phyloP scores from a whole-genome alignment of 768 basidiomycete species.

The Lactifluus rugatus region DNA sequence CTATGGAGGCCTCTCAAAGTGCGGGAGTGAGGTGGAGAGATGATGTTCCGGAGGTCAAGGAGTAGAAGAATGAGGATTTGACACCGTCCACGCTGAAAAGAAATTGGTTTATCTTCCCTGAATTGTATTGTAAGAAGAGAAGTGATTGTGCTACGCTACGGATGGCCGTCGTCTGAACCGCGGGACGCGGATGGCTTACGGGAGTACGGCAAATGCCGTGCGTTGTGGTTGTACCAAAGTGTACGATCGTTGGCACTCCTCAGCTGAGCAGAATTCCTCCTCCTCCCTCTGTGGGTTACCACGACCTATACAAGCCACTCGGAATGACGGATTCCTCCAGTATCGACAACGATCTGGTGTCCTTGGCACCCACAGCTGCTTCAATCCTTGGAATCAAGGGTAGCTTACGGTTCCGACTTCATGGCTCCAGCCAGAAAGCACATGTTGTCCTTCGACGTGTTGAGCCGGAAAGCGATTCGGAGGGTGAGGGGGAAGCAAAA shows the following conservation, averaged over 20 bases:
- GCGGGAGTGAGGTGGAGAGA: conserved; percentile 45
- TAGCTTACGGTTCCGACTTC: conserved; percentile 52
- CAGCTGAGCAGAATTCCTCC: conserved; percentile 1
- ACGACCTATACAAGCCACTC: conserved; percentile 13
- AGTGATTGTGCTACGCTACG: neutral
- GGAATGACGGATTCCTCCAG: conserved; percentile 17
- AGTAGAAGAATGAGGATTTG: too few relatives aligned
- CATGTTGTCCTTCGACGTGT: conserved; percentile 62
- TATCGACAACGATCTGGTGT: conserved; percentile 6
- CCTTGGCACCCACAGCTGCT: conserved; percentile 30
- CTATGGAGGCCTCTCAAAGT: conserved; percentile 39
- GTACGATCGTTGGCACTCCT: conserved; percentile 12
- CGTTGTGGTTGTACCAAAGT: conserved; percentile 1
- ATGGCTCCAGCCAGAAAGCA: conserved; percentile 57
- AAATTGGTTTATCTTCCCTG: too few relatives aligned
- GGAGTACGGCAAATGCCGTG: conserved; percentile 8
- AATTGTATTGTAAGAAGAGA: neutral
- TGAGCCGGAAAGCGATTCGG: conserved; percentile 36
- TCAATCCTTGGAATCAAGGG: conserved; percentile 56
- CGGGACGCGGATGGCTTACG: neutral
- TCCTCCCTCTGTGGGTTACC: conserved; percentile 17
- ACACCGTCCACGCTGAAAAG: too few relatives aligned
- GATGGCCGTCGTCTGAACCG: neutral
- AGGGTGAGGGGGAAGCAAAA: conserved; percentile 31
- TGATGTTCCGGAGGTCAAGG: conserved; percentile 37